These are phyloP conservation scores for Penicillium ochrochloron DNA, from an alignment of 495 filamentous ascomycete genomes.

Conservation along the genomic window DNA sequence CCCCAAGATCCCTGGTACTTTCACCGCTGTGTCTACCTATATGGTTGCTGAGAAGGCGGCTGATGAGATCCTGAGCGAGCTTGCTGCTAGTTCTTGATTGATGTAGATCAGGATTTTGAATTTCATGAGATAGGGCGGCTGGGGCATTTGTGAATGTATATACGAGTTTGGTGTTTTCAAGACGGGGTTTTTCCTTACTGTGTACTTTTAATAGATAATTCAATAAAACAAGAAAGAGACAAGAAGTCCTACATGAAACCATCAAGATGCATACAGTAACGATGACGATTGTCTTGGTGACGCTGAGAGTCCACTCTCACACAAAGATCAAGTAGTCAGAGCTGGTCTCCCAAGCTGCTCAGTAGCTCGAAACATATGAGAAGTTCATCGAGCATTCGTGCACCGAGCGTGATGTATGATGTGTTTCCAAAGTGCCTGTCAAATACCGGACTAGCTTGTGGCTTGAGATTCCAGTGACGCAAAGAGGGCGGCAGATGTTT, in stretches of 20 bases:
- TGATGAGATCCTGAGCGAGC: slow-evolving; percentile 46
- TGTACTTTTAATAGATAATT: slow-evolving; percentile 3
- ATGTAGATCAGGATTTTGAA: not conserved
- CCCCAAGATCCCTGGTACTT: slow-evolving; percentile 56
- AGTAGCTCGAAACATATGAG: too few relatives aligned
- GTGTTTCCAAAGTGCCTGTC: too few relatives aligned
- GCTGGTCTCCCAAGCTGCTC: not conserved
- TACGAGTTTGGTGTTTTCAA: not conserved
- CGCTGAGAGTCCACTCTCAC: not conserved
- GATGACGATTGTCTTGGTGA: not conserved
- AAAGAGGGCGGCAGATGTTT: not conserved
- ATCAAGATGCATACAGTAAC: not conserved
- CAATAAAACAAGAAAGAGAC: not conserved
- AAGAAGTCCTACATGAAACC: not conserved
- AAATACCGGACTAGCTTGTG: not conserved
- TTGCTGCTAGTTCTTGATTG: slow-evolving; percentile 4
- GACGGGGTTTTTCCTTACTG: not conserved
- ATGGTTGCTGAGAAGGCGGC: slow-evolving; percentile 62
- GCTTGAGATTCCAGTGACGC: not conserved
- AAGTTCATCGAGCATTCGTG: too few relatives aligned
- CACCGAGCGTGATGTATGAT: too few relatives aligned
- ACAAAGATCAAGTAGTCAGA: too few relatives aligned
- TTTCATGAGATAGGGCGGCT: not conserved
- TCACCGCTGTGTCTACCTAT: slow-evolving; percentile 55
- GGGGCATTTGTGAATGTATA: slow-evolving; percentile 1